Evolutionary conservation across 2,329 filamentous ascomycete species (phyloP).

Genomic region (Ascochyta koolunga): DNA sequence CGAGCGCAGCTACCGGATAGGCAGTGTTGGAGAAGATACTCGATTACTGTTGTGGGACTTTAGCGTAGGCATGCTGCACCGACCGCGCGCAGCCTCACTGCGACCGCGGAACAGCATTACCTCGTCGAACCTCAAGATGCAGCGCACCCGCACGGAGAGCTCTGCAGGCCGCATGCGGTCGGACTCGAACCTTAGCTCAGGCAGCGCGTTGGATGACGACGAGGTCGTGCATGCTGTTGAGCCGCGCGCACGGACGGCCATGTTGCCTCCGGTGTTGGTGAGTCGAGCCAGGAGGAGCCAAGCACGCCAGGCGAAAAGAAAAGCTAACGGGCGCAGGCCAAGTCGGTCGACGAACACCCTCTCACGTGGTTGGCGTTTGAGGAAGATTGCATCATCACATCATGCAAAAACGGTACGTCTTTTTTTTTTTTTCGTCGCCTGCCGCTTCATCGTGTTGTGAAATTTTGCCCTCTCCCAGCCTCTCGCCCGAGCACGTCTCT

Average conservation of each 20-base stretch:
- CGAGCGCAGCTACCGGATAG: slow-evolving; percentile 92
- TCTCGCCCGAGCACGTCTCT: slow-evolving; percentile 7
- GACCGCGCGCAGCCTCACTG: slow-evolving; percentile 74
- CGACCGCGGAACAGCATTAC: slow-evolving; percentile 62
- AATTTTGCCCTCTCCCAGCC: slow-evolving; percentile 13
- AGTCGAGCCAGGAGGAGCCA: slow-evolving; percentile 35
- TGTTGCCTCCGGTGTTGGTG: slow-evolving; percentile 89
- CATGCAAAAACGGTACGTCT: slow-evolving; percentile 82
- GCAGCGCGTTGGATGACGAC: slow-evolving; percentile 62
- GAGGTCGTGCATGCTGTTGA: slow-evolving; percentile 80
- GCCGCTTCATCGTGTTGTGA: slow-evolving; percentile 4
- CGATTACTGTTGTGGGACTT: slow-evolving; percentile 95
- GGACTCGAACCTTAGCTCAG: slow-evolving; percentile 68
- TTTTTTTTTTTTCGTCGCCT: slow-evolving; percentile 4
- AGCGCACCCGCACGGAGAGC: slow-evolving; percentile 64
- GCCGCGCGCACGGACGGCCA: slow-evolving; percentile 80
- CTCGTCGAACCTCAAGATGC: slow-evolving; percentile 53
- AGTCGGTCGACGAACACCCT: slow-evolving; percentile 83
- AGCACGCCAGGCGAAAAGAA: slow-evolving; percentile 1
- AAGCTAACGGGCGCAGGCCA: slow-evolving; percentile 62
- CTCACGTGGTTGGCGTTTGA: slow-evolving; percentile 93
- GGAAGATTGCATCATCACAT: slow-evolving; percentile 89
- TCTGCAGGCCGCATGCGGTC: slow-evolving; percentile 69
- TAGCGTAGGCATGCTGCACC: slow-evolving; percentile 92
- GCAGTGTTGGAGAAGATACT: slow-evolving; percentile 93